Evolutionary conservation across 2,329 filamentous ascomycete genomes (phyloP).

Genomic region (Pestalotiopsis sp.): DNA sequence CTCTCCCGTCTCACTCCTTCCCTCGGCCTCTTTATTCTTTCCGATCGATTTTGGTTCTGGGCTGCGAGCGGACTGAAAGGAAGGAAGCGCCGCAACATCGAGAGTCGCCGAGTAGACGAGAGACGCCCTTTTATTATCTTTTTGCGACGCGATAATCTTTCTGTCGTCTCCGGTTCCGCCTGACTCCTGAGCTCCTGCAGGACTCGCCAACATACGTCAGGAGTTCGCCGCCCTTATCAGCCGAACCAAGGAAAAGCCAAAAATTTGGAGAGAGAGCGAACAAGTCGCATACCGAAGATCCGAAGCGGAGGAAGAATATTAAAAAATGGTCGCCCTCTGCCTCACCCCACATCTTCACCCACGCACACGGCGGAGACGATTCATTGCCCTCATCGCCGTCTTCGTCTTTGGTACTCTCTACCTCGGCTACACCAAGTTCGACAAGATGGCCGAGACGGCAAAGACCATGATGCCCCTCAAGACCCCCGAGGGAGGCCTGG

Average conservation of each 20-base stretch:
- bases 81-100: neutral
- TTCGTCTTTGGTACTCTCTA: slow-evolving; percentile 8
- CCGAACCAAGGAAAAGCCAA: neutral
- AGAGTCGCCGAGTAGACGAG: neutral
- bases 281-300: neutral
- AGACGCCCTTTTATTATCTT: neutral
- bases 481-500: neutral
- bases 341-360: slow-evolving; percentile 10
- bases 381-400: neutral
- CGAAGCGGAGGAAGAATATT: neutral
- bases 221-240: neutral
- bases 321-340: slow-evolving; percentile 8
- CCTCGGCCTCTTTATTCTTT: neutral
- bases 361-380: slow-evolving; percentile 11
- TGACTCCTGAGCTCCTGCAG: neutral
- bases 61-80: neutral
- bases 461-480: slow-evolving; percentile 7
- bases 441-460: slow-evolving; percentile 2
- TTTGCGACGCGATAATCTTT: neutral
- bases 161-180: neutral
- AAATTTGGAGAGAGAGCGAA: neutral
- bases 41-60: neutral
- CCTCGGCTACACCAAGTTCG: slow-evolving; percentile 10
- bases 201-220: neutral
- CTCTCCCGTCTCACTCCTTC: neutral